Conservation (phyloP, 306 rosid species). For the Casuarina cunninghamiana region DNA sequence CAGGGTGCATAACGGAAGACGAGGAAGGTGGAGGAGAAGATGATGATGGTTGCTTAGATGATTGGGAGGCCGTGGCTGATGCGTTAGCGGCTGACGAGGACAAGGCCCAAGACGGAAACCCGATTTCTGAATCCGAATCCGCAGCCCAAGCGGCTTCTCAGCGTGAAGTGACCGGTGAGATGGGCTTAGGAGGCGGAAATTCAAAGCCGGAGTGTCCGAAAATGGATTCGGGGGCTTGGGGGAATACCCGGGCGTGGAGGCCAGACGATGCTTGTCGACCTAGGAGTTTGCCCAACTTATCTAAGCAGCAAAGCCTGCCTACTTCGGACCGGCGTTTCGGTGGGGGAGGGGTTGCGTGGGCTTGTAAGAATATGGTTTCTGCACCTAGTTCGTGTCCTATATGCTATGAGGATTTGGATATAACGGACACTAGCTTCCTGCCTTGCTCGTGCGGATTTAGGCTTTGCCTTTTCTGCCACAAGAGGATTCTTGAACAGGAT, state of each 20-base stretch:
- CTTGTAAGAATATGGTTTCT: constrained; percentile 27
- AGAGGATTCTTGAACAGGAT: constrained; percentile 90
- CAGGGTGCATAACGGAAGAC: constrained; percentile 79
- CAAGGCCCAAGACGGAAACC: constrained; percentile 41
- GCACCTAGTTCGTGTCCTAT: constrained; percentile 80
- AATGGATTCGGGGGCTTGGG: constrained; percentile 42
- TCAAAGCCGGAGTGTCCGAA: constrained; percentile 38
- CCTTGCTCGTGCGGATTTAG: constrained; percentile 92
- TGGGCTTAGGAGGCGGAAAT: constrained; percentile 31
- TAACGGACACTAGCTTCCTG: constrained; percentile 80
- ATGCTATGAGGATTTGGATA: constrained; percentile 89
- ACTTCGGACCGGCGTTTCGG: constrained; percentile 49
- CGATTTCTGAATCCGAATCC: constrained; percentile 38
- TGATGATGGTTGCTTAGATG: constrained; percentile 92
- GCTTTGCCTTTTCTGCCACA: constrained; percentile 98
- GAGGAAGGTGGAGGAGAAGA: constrained; percentile 54
- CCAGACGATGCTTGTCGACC: constrained; percentile 91
- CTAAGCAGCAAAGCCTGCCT: constrained; percentile 80
- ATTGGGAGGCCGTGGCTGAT: constrained; percentile 99
- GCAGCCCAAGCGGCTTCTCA: constrained; percentile 36
- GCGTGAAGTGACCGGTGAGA: constrained; percentile 29
- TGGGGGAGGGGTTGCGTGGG: constrained; percentile 62
- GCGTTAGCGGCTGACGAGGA: constrained; percentile 79
- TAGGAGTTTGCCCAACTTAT: constrained; percentile 80
- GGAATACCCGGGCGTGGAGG: constrained; percentile 75